phyloP scores from a whole-genome alignment of 768 basidiomycete genomes.

The Leccinum fibrillosum region DNA sequence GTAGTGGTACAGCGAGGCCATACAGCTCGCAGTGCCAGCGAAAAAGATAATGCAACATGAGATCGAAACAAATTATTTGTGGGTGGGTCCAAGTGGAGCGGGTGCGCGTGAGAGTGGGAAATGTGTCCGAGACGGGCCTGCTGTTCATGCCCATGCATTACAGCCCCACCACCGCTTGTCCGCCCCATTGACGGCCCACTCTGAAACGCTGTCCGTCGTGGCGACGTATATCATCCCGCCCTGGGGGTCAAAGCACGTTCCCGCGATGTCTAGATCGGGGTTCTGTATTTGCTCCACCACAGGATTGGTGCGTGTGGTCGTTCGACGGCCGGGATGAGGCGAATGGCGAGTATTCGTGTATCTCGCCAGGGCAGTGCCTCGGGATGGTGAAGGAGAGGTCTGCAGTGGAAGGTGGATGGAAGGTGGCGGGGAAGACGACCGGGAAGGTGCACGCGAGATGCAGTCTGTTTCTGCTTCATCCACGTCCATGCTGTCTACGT shows the following conservation, averaged over 20 bases:
- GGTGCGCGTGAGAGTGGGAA: background rate
- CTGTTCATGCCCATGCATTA: slow-evolving; percentile 39
- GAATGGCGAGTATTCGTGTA: slow-evolving; percentile 18
- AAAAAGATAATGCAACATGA: background rate
- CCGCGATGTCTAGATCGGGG: slow-evolving; percentile 54
- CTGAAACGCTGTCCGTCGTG: slow-evolving; percentile 61
- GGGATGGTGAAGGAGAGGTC: slow-evolving; percentile 20
- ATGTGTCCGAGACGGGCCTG: background rate
- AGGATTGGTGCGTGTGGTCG: slow-evolving; percentile 8
- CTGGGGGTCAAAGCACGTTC: slow-evolving; percentile 68
- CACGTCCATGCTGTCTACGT: slow-evolving; percentile 47
- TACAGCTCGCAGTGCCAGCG: slow-evolving; percentile 9
- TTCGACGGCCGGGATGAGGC: slow-evolving; percentile 18
- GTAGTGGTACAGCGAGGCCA: slow-evolving; percentile 21
- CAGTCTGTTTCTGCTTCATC: slow-evolving; percentile 52
- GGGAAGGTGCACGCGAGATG: slow-evolving; percentile 47
- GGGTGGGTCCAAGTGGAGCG: background rate
- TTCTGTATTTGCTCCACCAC: slow-evolving; percentile 14
- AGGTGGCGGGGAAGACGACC: slow-evolving; percentile 46
- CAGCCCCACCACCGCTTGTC: slow-evolving; percentile 73
- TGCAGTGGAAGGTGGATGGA: slow-evolving; percentile 31
- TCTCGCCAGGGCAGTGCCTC: slow-evolving; percentile 16
- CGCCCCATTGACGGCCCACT: slow-evolving; percentile 72
- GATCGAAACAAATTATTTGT: slow-evolving; percentile 9
- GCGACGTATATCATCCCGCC: slow-evolving; percentile 70